These are phyloP conservation scores for Aspergillus sclerotioniger DNA, from an alignment of 495 filamentous ascomycete genomes.

Conservation along the genomic window DNA sequence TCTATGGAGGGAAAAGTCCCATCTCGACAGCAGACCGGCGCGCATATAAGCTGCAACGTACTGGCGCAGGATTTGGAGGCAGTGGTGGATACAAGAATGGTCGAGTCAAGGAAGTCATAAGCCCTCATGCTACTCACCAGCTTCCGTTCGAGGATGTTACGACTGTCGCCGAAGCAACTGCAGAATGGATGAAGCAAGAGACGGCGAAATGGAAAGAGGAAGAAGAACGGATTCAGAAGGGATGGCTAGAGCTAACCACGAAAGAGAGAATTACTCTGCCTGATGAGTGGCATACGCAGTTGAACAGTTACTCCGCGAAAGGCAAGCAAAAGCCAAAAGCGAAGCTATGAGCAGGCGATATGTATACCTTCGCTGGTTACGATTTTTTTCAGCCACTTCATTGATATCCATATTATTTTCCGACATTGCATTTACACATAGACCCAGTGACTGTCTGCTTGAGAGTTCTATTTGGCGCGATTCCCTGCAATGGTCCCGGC, in stretches of 20 bases:
- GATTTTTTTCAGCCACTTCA: no score
- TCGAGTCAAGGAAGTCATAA: conserved; percentile 52
- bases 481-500: no score
- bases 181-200: conserved; percentile 2
- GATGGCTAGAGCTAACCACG: neutral
- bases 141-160: conserved; percentile 6
- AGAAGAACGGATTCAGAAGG: neutral
- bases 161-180: neutral
- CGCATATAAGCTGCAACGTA: conserved; percentile 57
- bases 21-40: conserved; percentile 46
- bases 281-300: neutral
- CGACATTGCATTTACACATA: no score
- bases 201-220: neutral
- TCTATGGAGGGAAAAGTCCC: conserved; percentile 56
- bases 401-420: no score
- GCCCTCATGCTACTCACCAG: conserved; percentile 23
- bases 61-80: conserved; percentile 62
- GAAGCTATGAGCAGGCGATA: neutral
- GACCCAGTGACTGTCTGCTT: no score
- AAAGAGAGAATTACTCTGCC: neutral
- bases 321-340: neutral
- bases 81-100: conserved; percentile 58
- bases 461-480: no score
- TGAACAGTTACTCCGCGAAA: neutral
- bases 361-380: no score